These are phyloP conservation scores for Cladophialophora chaetospira DNA, from an alignment of 2,329 filamentous ascomycete species.

Conservation along the genomic window DNA sequence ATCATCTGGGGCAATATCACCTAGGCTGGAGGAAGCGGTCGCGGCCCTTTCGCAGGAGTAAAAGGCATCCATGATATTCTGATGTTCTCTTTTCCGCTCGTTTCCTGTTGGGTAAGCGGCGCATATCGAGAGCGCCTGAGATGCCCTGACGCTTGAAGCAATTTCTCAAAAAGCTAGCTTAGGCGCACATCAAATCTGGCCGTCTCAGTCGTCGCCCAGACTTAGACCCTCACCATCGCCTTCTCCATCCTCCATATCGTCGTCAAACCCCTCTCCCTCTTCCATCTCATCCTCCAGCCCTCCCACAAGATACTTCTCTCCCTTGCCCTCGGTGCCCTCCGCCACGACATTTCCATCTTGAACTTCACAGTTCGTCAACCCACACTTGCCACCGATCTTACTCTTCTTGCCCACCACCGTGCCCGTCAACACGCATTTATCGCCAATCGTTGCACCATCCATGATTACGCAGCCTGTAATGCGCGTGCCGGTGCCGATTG, in stretches of 20 bases:
- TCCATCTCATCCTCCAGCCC: conserved; percentile 45
- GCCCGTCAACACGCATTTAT: conserved; percentile 79
- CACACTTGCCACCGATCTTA: conserved; percentile 77
- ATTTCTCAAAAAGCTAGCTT: too few relatives aligned
- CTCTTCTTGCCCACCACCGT: conserved; percentile 82
- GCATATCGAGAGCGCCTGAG: too few relatives aligned
- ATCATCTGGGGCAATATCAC: too few relatives aligned
- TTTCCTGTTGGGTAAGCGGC: too few relatives aligned
- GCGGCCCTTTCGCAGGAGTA: too few relatives aligned
- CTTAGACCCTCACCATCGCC: conserved; percentile 10
- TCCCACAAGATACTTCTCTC: conserved; percentile 63
- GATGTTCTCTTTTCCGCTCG: too few relatives aligned
- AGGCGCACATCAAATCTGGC: too few relatives aligned
- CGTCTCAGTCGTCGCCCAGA: background rate
- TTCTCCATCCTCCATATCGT: conserved; percentile 26
- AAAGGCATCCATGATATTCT: too few relatives aligned
- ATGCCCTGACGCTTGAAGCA: too few relatives aligned
- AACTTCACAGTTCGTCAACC: conserved; percentile 87
- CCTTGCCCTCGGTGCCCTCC: conserved; percentile 68
- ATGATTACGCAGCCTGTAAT: conserved; percentile 87
- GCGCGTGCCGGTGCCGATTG: conserved; percentile 82
- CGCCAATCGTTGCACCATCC: conserved; percentile 85
- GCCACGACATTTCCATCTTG: conserved; percentile 82
- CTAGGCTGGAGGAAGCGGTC: too few relatives aligned
- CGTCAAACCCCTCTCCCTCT: conserved; percentile 37